Evolutionary conservation across 176 grass and related monocot species (phyloP).

Genomic region (Oryza meyeriana): DNA sequence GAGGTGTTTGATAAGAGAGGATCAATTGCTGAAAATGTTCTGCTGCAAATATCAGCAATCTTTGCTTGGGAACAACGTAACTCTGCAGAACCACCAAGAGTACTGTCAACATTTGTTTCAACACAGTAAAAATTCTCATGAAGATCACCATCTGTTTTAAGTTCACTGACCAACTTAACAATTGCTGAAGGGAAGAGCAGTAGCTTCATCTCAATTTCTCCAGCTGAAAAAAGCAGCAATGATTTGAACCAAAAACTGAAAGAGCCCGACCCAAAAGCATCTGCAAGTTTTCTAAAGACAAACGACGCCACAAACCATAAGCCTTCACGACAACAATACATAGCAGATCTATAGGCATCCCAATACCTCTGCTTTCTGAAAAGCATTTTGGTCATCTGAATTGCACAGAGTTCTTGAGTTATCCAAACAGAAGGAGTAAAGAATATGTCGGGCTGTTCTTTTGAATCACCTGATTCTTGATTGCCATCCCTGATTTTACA

Average conservation of each 20-base stretch:
- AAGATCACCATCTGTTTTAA: slow-evolving; percentile 52
- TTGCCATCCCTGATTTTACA: slow-evolving; percentile 30
- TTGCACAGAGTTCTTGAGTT: slow-evolving; percentile 56
- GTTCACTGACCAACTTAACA: slow-evolving; percentile 52
- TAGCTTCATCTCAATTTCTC: slow-evolving; percentile 83
- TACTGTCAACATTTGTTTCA: slow-evolving; percentile 38
- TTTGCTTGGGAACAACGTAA: slow-evolving; percentile 52
- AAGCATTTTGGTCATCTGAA: slow-evolving; percentile 55
- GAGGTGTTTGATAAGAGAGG: slow-evolving; percentile 36
- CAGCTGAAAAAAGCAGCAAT: slow-evolving; percentile 56
- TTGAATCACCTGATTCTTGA: slow-evolving; percentile 26
- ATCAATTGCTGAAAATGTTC: slow-evolving; percentile 56
- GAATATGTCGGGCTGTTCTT: slow-evolving; percentile 1
- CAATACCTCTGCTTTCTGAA: slow-evolving; percentile 66
- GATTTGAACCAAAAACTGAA: slow-evolving; percentile 80
- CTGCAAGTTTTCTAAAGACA: slow-evolving; percentile 77
- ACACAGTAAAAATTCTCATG: slow-evolving; percentile 35
- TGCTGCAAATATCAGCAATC: slow-evolving; percentile 47
- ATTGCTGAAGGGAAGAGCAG: slow-evolving; percentile 68
- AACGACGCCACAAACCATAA: slow-evolving; percentile 81
- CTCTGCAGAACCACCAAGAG: slow-evolving; percentile 23
- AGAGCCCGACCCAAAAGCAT: slow-evolving; percentile 40
- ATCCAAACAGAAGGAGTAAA: slow-evolving; percentile 41
- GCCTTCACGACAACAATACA: slow-evolving; percentile 67
- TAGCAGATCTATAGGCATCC: slow-evolving; percentile 78